These are phyloP conservation scores for Metschnikowia peoriensis DNA, from an alignment of 805 yeast species.

Conservation along the genomic window DNA sequence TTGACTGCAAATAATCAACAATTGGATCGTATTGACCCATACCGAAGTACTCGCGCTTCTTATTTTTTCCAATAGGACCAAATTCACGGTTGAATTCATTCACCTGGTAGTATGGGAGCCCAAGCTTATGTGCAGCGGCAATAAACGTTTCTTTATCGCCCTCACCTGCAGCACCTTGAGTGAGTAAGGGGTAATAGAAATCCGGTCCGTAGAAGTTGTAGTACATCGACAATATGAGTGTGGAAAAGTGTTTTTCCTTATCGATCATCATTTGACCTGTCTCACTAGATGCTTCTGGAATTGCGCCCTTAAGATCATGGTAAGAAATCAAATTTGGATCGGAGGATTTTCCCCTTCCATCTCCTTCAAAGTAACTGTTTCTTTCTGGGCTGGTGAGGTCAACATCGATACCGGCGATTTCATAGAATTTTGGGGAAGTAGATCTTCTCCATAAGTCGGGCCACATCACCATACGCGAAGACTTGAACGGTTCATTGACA, in stretches of 20 bases:
- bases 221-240: constrained; percentile 36
- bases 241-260: constrained; percentile 29
- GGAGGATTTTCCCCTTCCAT: constrained; percentile 23
- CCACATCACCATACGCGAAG: constrained; percentile 34
- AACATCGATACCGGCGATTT: constrained; percentile 29
- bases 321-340: constrained; percentile 15
- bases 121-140: constrained; percentile 40
- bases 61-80: constrained; percentile 26
- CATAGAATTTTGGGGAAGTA: constrained; percentile 36
- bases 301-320: constrained; percentile 31
- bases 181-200: constrained; percentile 36
- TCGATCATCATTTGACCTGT: constrained; percentile 40
- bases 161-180: constrained; percentile 44
- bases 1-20: constrained; percentile 26
- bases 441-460: constrained; percentile 44
- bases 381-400: constrained; percentile 23
- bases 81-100: constrained; percentile 36
- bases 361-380: constrained; percentile 28
- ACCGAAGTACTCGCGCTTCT: constrained; percentile 29
- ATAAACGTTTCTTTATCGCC: constrained; percentile 44
- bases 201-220: constrained; percentile 39
- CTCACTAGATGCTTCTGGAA: constrained; percentile 40
- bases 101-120: constrained; percentile 38
- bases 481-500: constrained; percentile 31
- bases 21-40: constrained; percentile 42